Evolutionary conservation across 1,284 basidiomycete genomes (phyloP), one percentile per base, ranked within the genome.

Genomic region (Schizophyllum amplum): DNA sequence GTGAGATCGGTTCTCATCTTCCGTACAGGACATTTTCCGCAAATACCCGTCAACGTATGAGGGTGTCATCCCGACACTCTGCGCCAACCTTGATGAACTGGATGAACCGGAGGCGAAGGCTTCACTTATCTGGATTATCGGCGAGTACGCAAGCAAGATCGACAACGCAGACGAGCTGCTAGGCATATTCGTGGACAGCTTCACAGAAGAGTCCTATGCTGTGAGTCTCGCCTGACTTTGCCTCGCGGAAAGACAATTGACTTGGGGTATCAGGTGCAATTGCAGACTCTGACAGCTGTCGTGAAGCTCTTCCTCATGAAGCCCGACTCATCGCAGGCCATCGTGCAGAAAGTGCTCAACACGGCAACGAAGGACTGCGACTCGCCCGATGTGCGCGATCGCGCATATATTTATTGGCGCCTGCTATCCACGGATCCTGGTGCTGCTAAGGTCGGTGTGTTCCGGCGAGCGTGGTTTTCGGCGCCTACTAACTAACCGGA

Each of bases 81-180:
- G 96, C 67, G 87, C 93, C 5, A 97, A 95, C 66, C 81, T 99
- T 23, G 96, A 99, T 63, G 94, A 96, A 63, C 76, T 99, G 51
- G 96, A 99, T 69, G 97, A 99, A 68, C 95, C 96, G 15, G 97
- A 99, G 69, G 96, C 96, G 4, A 98, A 98, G 70, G 92, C 96
- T 0, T 94, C 94, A 6, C 81, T 99, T 59, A 98, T 99, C 66
- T 99, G 96, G 96, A 98, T 99, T 65, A 90, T 99, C 56, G 96
- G 96, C 54, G 94, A 98, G 74, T 98, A 99, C 68, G 93, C 96
- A 13, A 90, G 91, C 70, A 93, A 94, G 72, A 98, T 98, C 64
- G 92, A 95, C 66, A 99, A 99, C 64, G 92, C 92, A 7, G 94
- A 92, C 68, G 96, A 98, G 67, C 77, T 98, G 46, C 77, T 99